Evolutionary conservation across 2,329 filamentous ascomycete species (phyloP), one percentile per base, ranked within the genome.

Genomic region (Pseudocercospora fuligena): DNA sequence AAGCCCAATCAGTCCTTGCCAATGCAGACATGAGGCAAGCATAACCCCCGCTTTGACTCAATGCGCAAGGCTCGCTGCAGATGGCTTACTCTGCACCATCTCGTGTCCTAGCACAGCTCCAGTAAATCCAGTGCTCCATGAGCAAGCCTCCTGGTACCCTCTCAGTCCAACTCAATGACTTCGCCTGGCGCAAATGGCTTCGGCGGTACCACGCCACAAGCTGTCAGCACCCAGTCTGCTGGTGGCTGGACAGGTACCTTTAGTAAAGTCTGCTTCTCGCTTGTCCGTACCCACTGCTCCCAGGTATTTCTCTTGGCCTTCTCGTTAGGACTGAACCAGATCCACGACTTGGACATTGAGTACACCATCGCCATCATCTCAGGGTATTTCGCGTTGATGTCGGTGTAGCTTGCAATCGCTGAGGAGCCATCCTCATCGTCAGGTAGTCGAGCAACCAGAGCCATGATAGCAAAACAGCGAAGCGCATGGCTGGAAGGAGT

Each of bases 311-410:
- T 47, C 31, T 60, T 23, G 5, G 33, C 21, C 9, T 43, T 43
- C 36, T 43, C 57, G 2, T 27, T 21, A 2, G 57, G 16, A 23
- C 27, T 25, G 21, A 29, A 60, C 19, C 23, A 43, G 8, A 46
- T 29, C 57, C 57, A 60, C 16, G 33, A 33, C 11, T 25, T 46
- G 33, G 40, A 36, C 33, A 23, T 43, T 1, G n/a, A 33, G 14
- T 46, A 60, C n/a, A 60, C 57, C 57, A 60, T 43, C 8, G 19
- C 31, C 57, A 60, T 27, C 57, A 60, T 43, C 57, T 46, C 33
- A 2, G 57, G 57, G 7, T 60, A 29, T 12, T 16, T 19, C 4
- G 57, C 36, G 14, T 12, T 25, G 5, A 60, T 43, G 21, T 60
- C 23, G n/a, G 40, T 60, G 57, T 60, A 60, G 1, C 47, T 14